Base-by-base conservation (phyloP, 2,329 filamentous ascomycete species). In the Madurella fahalii region DNA sequence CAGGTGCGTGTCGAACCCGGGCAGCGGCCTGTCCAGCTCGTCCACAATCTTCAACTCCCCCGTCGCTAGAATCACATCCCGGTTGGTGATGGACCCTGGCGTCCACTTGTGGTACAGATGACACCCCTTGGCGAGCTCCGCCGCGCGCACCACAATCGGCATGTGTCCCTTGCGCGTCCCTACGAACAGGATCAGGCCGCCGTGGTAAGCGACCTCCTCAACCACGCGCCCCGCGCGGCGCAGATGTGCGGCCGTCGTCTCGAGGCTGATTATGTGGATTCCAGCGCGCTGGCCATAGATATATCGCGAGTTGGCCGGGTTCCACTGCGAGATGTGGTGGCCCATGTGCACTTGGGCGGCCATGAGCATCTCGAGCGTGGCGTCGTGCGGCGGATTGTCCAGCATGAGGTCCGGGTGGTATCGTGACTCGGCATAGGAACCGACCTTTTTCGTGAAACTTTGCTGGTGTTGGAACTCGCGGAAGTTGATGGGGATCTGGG, bases 41-140 rank as follows among this genome's bases (percentile, higher is more conserved):
- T 96, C 84, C 52, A 96, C 84, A 8, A 96, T 85, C 71, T 87
- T 87, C 52, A 87, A 80, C 53, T 72, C 74, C 67, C 86, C 87
- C 47, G 77, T 76, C 43, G 80, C 81, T n/a, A 97, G 78, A 60
- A 97, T 93, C 69, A 93, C 85, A 68, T 96, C 86, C 51, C 90
- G 87, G 74, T 99, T 99, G 39, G 94, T 97, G 65, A 99, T 90
- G 58, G 83, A 85, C 1, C 94, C 94, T 0, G 94, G 89, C 47
- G 86, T 90, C 94, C 94, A 99, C 65, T 90, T 87, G 67, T 90
- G 89, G 68, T 96, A 97, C 34, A 99, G 72, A 70, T 97, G 92
- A 68, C 88, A 97, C 2, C 84, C 90, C 54, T 83, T 80, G 0
- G 91, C 83, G 58, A 95, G 71, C 69, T 87, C 77, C 1, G 94